Evolutionary conservation across 305 asterid species (phyloP), one percentile per base, ranked within the genome.

Genomic region (Plantago coronopus): DNA sequence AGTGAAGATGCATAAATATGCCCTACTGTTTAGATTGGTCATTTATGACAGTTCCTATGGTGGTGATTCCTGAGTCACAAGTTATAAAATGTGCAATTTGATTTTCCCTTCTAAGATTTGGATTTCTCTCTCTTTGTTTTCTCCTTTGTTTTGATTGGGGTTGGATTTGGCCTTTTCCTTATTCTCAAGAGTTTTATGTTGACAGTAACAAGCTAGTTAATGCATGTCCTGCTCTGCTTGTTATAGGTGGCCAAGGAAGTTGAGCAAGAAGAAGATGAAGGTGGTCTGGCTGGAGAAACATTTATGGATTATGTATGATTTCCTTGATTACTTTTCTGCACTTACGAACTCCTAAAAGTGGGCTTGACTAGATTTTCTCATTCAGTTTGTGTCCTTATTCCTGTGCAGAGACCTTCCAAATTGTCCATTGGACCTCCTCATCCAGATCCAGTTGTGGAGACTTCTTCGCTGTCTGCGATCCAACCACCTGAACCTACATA

Each of bases 401-500:
- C 57, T 63, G 56, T 66, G 71, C 86, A 94, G 99, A 75, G 96
- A 68, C 99, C 97, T 67, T 75, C 91, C 20, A 89, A 89, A 78
- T 66, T 94, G 71, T 87, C 97, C 64, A 81, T 89, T 65, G 97
- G 97, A 50, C 81, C 82, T 59, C 88, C 95, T 53, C 97, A 89
- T 78, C 99, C 99, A 49, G 99, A 94, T 78, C 95, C 95, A 34
- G 73, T 94, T 29, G 97, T 94, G 76, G 99, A 94, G 86, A 94
- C 99, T 40, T 87, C 99, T 54, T 87, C 86, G 69, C 81, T 89
- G 69, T 89, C 97, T 63, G 96, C 96, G 63, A 88, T 85, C 68
- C 97, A 85, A 61, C 99, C 99, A 69, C 99, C 99, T 58, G 96
- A 94, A 74, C 99, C 97, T 51, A 79, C 96, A 62, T 94, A 89